A percentile compares a stretch with the other conserved stretches of the same genome.
These are phyloP conservation scores for Clavispora phyllophila DNA, from an alignment of 805 yeast species.

Conservation along the genomic window DNA sequence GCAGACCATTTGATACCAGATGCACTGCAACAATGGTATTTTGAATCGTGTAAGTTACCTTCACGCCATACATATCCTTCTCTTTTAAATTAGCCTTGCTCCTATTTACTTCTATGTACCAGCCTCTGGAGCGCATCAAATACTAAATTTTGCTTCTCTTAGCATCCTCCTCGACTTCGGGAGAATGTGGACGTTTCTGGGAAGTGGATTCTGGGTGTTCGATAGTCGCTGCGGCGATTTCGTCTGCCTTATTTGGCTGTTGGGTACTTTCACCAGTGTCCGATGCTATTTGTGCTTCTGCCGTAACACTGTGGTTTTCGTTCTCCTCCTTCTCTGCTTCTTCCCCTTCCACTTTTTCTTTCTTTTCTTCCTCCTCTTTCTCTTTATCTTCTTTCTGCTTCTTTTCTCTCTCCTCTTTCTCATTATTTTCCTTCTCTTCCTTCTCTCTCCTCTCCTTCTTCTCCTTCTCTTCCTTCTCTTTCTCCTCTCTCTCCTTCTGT, in stretches of 20 bases:
- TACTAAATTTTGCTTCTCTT: neutral
- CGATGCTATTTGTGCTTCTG: neutral
- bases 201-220: neutral
- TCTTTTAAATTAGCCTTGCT: no score
- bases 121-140: no score
- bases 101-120: no score
- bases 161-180: neutral
- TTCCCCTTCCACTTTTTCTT: neutral
- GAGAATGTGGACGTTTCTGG: conserved; percentile 1
- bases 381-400: conserved; percentile 3
- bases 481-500: conserved; percentile 1
- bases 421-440: conserved; percentile 1
- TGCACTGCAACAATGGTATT: no score
- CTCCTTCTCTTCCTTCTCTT: conserved; percentile 2
- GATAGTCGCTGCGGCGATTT: no score
- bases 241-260: no score
- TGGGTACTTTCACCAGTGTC: no score
- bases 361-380: conserved; percentile 1
- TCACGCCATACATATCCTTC: no score
- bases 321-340: neutral
- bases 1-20: no score
- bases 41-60: no score
- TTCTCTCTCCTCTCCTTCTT: conserved; percentile 4
- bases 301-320: neutral
- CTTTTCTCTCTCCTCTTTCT: conserved; percentile 3